Percentiles rank a stretch among this genome's conserved stretches.
Evolutionary conservation across 345 rosid species (phyloP).

Genomic region (Kandelia obovata): DNA sequence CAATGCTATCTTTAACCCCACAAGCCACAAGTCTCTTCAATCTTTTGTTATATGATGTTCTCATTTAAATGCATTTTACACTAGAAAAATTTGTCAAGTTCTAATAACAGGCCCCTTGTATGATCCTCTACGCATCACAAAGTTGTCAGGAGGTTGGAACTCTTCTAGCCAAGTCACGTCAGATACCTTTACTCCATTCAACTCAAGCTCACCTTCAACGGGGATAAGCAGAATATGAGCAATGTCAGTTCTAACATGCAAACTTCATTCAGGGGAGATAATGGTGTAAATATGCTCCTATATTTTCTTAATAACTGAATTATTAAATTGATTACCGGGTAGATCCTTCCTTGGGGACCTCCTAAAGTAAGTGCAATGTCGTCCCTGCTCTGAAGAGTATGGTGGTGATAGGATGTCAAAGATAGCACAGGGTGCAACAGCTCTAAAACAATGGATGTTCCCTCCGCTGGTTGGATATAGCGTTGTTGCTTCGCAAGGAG

Average conservation of each 20-base stretch:
- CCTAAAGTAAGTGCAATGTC: conserved; percentile 67
- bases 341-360: conserved; percentile 46
- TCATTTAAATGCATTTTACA: no score
- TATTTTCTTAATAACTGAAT: neutral
- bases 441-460: conserved; percentile 80
- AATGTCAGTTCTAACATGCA: neutral
- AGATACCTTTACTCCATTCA: conserved; percentile 47
- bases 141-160: conserved; percentile 75
- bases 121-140: conserved; percentile 57
- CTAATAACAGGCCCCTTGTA: conserved; percentile 80
- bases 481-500: conserved; percentile 57
- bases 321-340: conserved; percentile 40
- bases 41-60: no score
- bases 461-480: conserved; percentile 77
- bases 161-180: conserved; percentile 80
- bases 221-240: neutral
- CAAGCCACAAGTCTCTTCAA: no score
- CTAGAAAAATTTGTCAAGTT: conserved; percentile 34
- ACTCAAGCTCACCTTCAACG: conserved; percentile 53
- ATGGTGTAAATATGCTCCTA: neutral
- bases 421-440: conserved; percentile 68
- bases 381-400: conserved; percentile 52
- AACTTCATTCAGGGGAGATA: no score
- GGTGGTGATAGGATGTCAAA: conserved; percentile 75
- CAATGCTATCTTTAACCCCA: no score